Evolutionary conservation across 495 filamentous ascomycete genomes (phyloP).

Genomic region (Stereocaulon alpinum): DNA sequence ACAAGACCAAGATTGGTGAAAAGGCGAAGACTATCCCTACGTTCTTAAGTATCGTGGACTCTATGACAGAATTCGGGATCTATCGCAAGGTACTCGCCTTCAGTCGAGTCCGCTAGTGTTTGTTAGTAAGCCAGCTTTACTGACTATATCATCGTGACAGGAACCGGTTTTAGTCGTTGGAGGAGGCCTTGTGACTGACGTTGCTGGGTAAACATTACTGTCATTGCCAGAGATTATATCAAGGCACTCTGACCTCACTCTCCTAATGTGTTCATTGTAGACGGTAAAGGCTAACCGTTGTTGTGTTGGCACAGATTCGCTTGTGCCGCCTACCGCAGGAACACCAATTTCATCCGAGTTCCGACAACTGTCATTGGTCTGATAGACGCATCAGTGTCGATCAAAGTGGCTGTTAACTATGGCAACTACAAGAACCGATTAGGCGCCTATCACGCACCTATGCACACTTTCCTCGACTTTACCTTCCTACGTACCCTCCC

Average conservation of each 20-base stretch:
- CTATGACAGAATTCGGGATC: constrained; percentile 56
- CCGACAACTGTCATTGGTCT: constrained; percentile 58
- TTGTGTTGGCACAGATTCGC: constrained; percentile 39
- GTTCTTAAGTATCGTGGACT: constrained; percentile 48
- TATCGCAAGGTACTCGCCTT: constrained; percentile 40
- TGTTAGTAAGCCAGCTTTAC: constrained; percentile 10
- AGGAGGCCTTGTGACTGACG: constrained; percentile 54
- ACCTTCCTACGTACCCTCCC: constrained; percentile 51
- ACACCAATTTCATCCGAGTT: constrained; percentile 46
- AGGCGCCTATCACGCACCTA: constrained; percentile 55
- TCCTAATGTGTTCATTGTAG: constrained; percentile 12
- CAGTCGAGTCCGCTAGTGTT: not conserved
- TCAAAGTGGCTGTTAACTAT: constrained; percentile 58
- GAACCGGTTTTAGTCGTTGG: constrained; percentile 56
- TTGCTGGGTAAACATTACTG: constrained; percentile 45
- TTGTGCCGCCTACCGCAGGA: constrained; percentile 44
- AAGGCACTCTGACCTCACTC: constrained; percentile 34
- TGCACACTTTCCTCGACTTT: constrained; percentile 57
- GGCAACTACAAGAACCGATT: constrained; percentile 56
- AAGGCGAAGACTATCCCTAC: constrained; percentile 54
- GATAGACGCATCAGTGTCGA: constrained; percentile 55
- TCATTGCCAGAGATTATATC: constrained; percentile 30
- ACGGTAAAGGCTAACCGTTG: constrained; percentile 15
- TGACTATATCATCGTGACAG: constrained; percentile 22
- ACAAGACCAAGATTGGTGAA: constrained; percentile 55